These are phyloP conservation scores for Suhomyces vadensis DNA, from an alignment of 805 yeast genomes.

Conservation along the genomic window DNA sequence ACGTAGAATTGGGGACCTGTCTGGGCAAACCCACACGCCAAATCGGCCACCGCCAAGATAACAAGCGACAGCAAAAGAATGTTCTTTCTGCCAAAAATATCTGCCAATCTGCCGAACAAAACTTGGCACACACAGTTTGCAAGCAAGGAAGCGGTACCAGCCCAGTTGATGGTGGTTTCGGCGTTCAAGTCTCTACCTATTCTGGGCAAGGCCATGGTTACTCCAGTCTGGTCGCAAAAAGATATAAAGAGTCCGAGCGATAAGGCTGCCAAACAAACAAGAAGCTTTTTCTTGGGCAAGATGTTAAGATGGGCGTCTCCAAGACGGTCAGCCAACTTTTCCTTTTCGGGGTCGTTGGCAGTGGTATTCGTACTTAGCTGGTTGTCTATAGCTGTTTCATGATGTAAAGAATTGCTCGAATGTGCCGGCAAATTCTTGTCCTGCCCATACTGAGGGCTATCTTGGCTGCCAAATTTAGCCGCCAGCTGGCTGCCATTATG, in stretches of 20 bases:
- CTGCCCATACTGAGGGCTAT: background rate
- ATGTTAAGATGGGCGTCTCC: slow-evolving; percentile 24
- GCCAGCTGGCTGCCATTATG: background rate
- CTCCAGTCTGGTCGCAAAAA: slow-evolving; percentile 24
- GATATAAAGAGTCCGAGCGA: slow-evolving; percentile 20
- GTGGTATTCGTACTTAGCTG: background rate
- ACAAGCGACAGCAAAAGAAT: slow-evolving; percentile 45
- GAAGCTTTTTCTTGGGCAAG: slow-evolving; percentile 19
- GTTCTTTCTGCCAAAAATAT: slow-evolving; percentile 57
- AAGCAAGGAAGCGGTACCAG: slow-evolving; percentile 67
- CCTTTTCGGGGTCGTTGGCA: background rate
- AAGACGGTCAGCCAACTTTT: slow-evolving; percentile 18
- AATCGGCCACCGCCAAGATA: slow-evolving; percentile 47
- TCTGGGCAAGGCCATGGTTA: slow-evolving; percentile 22
- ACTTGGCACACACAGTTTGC: slow-evolving; percentile 78
- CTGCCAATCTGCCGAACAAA: slow-evolving; percentile 67
- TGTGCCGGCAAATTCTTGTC: background rate
- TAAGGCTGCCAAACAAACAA: slow-evolving; percentile 20
- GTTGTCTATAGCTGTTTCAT: no score
- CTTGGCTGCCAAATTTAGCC: background rate
- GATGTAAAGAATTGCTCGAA: no score
- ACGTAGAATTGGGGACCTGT: slow-evolving; percentile 47
- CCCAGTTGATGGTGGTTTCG: slow-evolving; percentile 48
- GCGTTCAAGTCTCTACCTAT: slow-evolving; percentile 23
- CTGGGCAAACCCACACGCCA: slow-evolving; percentile 42